Evolutionary conservation across 2,329 filamentous ascomycete species (phyloP), one percentile per base, ranked within the genome.

Genomic region (Talaromyces funiculosus): DNA sequence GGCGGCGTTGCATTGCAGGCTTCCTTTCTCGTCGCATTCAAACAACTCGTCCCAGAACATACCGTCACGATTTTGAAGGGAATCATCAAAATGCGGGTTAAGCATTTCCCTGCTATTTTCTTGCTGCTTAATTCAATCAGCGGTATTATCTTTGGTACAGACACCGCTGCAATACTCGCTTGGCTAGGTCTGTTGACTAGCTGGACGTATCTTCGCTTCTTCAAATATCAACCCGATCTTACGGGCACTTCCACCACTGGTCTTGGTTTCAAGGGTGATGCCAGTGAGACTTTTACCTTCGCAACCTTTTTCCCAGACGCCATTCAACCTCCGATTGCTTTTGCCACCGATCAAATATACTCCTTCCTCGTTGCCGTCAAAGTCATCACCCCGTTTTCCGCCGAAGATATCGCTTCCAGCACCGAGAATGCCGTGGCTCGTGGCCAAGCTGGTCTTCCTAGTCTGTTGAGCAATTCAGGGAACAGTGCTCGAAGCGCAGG

Each of bases 161-260:
- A 87, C 70, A 90, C 91, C 20, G 88, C 91, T 49, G 82, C 92
- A 65, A 85, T 95, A 71, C 84, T 97, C 62, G 86, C 90, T 57
- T 80, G 90, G 73, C 88, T 89, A 67, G 92, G 91, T 61, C 89
- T 99, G 74, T 74, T 97, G 63, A 88, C 87, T 10, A 92, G 90
- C 73, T 99, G 93, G 93, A 90, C 90, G 45, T 97, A 97, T 75
- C 86, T 99, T 18, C 90, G 94, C 66, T 99, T 97, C 81, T 97
- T 90, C 81, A 96, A 96, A 78, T 72, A 71, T 33, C 78, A 80
- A 63, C 82, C 78, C n/a, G 84, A 81, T 62, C 75, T 82, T 4
- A 81, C 82, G 0, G 81, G 81, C 0, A 78, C 81, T 2, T 78
- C 80, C 4, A 84, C 81, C 7, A 80, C 80, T 53, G 79, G 81